These are phyloP conservation scores for Trichosporon faecale DNA, from an alignment of 1,284 basidiomycete genomes.

Conservation along the genomic window DNA sequence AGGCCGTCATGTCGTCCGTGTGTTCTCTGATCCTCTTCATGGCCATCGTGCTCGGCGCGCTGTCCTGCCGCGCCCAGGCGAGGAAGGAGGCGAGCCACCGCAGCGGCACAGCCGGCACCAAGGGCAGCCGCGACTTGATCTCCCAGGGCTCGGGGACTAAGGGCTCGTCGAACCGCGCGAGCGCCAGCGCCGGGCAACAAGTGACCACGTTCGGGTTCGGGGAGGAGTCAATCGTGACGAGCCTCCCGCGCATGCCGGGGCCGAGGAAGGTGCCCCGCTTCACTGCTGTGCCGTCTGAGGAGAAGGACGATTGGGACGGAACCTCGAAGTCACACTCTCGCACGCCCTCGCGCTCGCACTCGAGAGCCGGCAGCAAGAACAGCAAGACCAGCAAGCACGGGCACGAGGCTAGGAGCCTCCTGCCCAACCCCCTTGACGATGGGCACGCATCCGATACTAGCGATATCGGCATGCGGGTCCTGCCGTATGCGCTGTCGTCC, in stretches of 20 bases:
- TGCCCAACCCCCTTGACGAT: not conserved
- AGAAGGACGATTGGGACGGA: too few species aligned
- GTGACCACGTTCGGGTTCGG: not conserved
- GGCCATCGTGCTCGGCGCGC: slow-evolving; percentile 11
- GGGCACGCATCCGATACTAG: not conserved
- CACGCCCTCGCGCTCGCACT: not conserved
- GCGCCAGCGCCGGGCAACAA: not conserved
- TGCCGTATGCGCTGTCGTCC: not conserved
- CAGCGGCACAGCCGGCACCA: not conserved
- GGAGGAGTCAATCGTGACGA: not conserved
- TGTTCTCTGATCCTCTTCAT: slow-evolving; percentile 14
- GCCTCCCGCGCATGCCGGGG: not conserved
- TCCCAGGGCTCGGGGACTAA: not conserved
- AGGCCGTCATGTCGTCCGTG: slow-evolving; percentile 14
- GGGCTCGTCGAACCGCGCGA: not conserved
- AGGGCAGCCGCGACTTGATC: not conserved
- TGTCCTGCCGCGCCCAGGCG: slow-evolving; percentile 19
- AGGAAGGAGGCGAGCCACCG: slow-evolving; percentile 8
- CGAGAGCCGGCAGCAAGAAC: not conserved
- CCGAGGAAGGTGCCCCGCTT: not conserved
- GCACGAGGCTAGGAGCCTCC: not conserved
- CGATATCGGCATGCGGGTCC: not conserved
- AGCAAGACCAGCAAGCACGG: not conserved
- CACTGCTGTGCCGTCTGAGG: not conserved
- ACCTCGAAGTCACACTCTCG: not conserved